These are phyloP conservation scores for Sporothrix pallida DNA, from an alignment of 2,329 filamentous ascomycete genomes.

Conservation along the genomic window DNA sequence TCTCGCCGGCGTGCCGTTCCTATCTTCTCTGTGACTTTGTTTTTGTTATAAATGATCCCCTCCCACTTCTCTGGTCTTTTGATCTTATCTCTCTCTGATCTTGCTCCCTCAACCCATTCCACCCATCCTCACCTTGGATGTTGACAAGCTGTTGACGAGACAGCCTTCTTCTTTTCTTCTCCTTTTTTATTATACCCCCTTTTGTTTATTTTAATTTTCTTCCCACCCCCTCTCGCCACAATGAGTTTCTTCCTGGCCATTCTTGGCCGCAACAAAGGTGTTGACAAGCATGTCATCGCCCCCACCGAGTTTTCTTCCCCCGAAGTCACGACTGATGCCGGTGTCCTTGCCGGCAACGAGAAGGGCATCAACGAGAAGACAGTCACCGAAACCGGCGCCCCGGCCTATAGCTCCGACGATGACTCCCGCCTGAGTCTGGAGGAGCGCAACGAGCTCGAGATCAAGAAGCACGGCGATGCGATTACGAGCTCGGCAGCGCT, in stretches of 20 bases:
- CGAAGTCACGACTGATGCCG: background rate
- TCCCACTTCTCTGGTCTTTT: background rate
- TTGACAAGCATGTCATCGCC: slow-evolving; percentile 24
- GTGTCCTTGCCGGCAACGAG: slow-evolving; percentile 5
- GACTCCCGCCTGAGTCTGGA: slow-evolving; percentile 36
- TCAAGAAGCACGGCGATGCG: slow-evolving; percentile 29
- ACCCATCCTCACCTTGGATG: background rate
- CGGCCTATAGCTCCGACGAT: background rate
- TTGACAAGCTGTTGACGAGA: slow-evolving; percentile 10
- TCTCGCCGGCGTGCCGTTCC: background rate
- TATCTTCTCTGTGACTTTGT: background rate
- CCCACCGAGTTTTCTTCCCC: background rate
- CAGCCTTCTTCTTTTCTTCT: slow-evolving; percentile 1
- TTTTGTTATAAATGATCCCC: background rate
- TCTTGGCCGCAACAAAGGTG: slow-evolving; percentile 27
- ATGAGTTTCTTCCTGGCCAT: slow-evolving; percentile 33
- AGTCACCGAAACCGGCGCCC: background rate
- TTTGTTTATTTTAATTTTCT: background rate
- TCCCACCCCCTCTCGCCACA: background rate
- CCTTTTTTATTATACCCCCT: background rate
- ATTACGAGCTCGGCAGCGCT: slow-evolving; percentile 45
- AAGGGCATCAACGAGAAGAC: background rate
- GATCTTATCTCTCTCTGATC: background rate
- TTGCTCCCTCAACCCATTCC: background rate
- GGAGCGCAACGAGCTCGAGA: slow-evolving; percentile 36